phyloP scores from a whole-genome alignment of 2,329 filamentous ascomycete species.

The Arthrobotrys iridis region DNA sequence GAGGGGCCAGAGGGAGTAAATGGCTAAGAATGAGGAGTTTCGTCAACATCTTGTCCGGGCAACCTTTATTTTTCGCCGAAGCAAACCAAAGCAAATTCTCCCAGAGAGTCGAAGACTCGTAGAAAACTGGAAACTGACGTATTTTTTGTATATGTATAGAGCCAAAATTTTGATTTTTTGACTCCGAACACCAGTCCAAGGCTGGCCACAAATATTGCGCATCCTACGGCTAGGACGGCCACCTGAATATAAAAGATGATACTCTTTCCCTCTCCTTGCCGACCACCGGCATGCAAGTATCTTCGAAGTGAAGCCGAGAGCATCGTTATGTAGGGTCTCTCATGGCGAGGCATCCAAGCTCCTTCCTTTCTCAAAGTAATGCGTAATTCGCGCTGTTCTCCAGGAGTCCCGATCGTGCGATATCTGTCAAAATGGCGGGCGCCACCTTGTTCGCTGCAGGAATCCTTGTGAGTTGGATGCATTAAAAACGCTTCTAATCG shows the following conservation, averaged over 20 bases:
- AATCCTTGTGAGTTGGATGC: slow-evolving; percentile 30
- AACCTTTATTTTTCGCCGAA: not conserved
- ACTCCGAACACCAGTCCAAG: slow-evolving; percentile 15
- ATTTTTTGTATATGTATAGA: slow-evolving; percentile 56
- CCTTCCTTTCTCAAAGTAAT: slow-evolving; percentile 35
- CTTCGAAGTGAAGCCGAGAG: slow-evolving; percentile 26
- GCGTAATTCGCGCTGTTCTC: slow-evolving; percentile 8
- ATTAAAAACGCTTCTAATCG: slow-evolving; percentile 1
- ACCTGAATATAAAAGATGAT: slow-evolving; percentile 18
- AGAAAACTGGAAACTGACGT: slow-evolving; percentile 22
- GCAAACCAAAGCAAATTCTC: slow-evolving; percentile 40
- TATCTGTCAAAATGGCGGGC: slow-evolving; percentile 16
- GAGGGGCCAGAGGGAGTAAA: slow-evolving; percentile 18
- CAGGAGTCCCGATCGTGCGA: slow-evolving; percentile 16
- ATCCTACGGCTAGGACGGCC: slow-evolving; percentile 36
- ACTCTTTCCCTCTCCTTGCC: slow-evolving; percentile 18
- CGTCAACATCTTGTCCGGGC: slow-evolving; percentile 33
- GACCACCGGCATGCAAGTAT: not conserved
- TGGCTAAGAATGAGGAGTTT: slow-evolving; percentile 11
- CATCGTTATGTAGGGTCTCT: slow-evolving; percentile 22
- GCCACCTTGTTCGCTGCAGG: not conserved
- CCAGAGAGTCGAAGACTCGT: slow-evolving; percentile 29
- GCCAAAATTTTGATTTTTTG: slow-evolving; percentile 42
- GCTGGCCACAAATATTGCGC: slow-evolving; percentile 36
- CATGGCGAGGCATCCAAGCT: slow-evolving; percentile 21